Base-by-base conservation (phyloP, 345 rosid species). In the rapeseed (Brassica napus) region DNA sequence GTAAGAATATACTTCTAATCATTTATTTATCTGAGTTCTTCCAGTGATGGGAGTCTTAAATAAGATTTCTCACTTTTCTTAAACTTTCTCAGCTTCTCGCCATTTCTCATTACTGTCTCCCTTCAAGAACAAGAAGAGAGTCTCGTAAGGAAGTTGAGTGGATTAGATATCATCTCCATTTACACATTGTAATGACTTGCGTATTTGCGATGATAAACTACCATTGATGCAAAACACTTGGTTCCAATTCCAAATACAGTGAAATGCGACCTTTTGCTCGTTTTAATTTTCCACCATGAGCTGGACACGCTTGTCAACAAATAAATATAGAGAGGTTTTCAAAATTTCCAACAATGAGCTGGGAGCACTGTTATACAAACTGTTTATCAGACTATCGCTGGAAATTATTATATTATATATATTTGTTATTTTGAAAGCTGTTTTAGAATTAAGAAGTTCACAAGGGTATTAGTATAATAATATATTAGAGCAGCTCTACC, bases 31-130 rank as follows among this genome's bases (percentile, higher is more conserved):
- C 16, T 54, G 54, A 5, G 24, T 4, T 64, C 54, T 74, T 37
- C 64, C 16, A 34, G 11, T 31, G 44, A 28, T 64, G 9, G 0
- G 59, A 65, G 65, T 55, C 57, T 44, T 24, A 37, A 52, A 24
- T 47, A 67, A 34, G 11, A 44, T 30, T 76, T 68, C 28, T 73
- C 31, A 21, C 60, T 77, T 68, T 52, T n/a, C 21, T 52, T 52
- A n/a, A n/a, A 52, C 14, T 37, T 59, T 9, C 6, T 74, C 89
- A 91, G 97, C 94, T 84, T 92, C 91, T 69, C 97, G 95, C 76
- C 84, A 83, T 65, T 91, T 94, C 82, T 88, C 97, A 37, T 67
- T 92, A 75, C 68, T 91, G 68, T 90, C 94, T 4, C 92, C 98
- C 4, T 94, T 94, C 86, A 86, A 91, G 81, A 92, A 91, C 89